Conservation (phyloP, 2,329 filamentous ascomycete genomes). For the Ciborinia camelliae region DNA sequence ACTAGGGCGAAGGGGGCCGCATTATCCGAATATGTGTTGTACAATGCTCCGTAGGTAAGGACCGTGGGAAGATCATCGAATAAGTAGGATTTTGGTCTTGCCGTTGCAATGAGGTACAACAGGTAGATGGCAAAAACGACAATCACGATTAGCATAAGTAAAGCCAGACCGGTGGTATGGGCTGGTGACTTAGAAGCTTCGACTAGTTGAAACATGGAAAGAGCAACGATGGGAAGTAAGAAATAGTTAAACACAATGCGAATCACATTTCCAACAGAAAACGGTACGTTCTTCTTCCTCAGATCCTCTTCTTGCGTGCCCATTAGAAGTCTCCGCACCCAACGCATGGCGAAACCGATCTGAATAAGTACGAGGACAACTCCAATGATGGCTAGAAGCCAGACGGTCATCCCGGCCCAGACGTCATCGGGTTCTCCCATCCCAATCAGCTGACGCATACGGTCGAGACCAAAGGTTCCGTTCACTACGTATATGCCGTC, state of each 20-base stretch:
- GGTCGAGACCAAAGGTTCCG: constrained; percentile 74
- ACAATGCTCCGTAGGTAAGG: constrained; percentile 85
- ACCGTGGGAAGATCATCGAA: constrained; percentile 93
- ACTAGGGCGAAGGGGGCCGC: constrained; percentile 87
- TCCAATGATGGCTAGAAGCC: constrained; percentile 75
- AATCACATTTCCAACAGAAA: constrained; percentile 73
- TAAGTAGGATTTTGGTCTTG: constrained; percentile 77
- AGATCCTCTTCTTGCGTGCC: constrained; percentile 80
- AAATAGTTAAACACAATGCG: constrained; percentile 92
- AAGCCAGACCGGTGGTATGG: constrained; percentile 71
- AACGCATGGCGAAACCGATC: constrained; percentile 71
- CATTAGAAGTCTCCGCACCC: constrained; percentile 68
- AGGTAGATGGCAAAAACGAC: constrained; percentile 75
- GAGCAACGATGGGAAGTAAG: constrained; percentile 76
- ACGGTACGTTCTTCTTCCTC: constrained; percentile 86
- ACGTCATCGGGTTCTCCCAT: constrained; percentile 74
- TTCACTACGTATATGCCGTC: constrained; percentile 87
- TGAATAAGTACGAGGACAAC: constrained; percentile 68
- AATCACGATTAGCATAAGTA: constrained; percentile 68
- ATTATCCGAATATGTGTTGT: constrained; percentile 96
- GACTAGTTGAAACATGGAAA: constrained; percentile 90
- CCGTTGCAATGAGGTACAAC: constrained; percentile 73
- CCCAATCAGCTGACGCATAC: constrained; percentile 76
- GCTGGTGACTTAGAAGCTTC: constrained; percentile 65
- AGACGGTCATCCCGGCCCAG: constrained; percentile 93